Base-by-base conservation (phyloP, 257 asterid species). In the Lycium ferocissimum region DNA sequence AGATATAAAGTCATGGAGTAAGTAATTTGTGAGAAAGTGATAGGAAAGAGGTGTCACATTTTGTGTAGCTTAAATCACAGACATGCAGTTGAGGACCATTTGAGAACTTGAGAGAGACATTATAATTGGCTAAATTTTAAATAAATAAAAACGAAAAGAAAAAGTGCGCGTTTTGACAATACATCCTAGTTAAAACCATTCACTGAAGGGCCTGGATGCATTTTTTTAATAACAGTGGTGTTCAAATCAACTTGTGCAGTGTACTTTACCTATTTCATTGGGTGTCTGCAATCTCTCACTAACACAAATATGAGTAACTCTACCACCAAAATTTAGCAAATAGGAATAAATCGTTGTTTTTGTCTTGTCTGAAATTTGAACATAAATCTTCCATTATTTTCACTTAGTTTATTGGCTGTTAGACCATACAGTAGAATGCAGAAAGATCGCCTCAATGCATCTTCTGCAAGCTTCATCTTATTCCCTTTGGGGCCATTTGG, bases 1-100 rank as follows among this genome's bases (percentile, higher is more conserved):
- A 78, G 45, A 2, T 53, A 78, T 10, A 10, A 18, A 5, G 82
- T 78, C 15, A 78, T 53, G 15, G 65, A 81, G 79, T 83, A 82
- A 58, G 54, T 56, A 80, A 47, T 49, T 22, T 67, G 65, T 43
- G 84, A 33, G 70, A 62, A 63, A 71, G 80, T 18, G 56, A 87
- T 61, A 80, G 57, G 81, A 38, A 49, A 62, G 66, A 69, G 83
- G 33, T 84, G 87, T 91, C 90, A 84, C 83, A 87, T 83, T 92
- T 88, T 82, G 7, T 91, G 98, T 92, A 88, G 95, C 95, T 93
- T 87, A 91, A 92, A 92, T 92, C 82, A 88, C 92, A 87, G 93
- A 94, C 98, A 92, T 78, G 81, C 33, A 88, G 61, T 87, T 84
- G 86, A 88, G 71, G 95, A 90, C 96, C 94, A 91, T 89, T 80